Percentiles rank a stretch among this genome's conserved stretches.
Conservation (phyloP, 257 asterid species). For the Solanum appendiculatum region DNA sequence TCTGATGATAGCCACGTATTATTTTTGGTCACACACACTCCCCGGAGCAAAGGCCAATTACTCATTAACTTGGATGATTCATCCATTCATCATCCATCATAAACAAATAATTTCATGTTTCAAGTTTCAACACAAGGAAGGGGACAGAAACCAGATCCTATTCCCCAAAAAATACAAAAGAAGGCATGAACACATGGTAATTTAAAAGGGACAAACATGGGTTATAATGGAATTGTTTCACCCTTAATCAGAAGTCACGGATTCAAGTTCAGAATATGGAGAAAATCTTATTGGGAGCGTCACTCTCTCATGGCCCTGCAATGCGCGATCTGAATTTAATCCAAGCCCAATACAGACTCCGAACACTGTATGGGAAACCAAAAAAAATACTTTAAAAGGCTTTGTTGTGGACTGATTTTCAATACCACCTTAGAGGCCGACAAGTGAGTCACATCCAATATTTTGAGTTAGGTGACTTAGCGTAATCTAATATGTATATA, state of each 20-base stretch:
- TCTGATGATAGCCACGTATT: neutral
- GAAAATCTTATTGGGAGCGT: too few relatives aligned
- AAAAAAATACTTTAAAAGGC: too few relatives aligned
- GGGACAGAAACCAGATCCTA: neutral
- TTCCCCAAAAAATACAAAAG: neutral
- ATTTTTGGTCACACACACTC: neutral
- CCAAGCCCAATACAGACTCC: too few relatives aligned
- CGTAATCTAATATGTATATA: neutral
- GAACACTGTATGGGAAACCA: too few relatives aligned
- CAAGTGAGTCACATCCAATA: neutral
- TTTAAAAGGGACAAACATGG: too few relatives aligned
- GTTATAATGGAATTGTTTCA: too few relatives aligned
- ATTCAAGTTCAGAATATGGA: too few relatives aligned
- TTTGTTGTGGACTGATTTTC: neutral
- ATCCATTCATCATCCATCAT: neutral
- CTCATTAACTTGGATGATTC: neutral
- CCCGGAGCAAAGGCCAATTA: neutral
- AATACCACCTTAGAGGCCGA: neutral
- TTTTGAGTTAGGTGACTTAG: neutral
- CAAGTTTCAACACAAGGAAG: neutral
- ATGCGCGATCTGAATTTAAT: too few relatives aligned
- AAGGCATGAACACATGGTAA: neutral
- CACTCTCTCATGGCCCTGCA: too few relatives aligned
- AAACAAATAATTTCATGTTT: neutral
- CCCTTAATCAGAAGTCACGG: too few relatives aligned